These are phyloP conservation scores for Pterocarpus macrocarpus DNA, from an alignment of 306 rosid species.

Conservation along the genomic window DNA sequence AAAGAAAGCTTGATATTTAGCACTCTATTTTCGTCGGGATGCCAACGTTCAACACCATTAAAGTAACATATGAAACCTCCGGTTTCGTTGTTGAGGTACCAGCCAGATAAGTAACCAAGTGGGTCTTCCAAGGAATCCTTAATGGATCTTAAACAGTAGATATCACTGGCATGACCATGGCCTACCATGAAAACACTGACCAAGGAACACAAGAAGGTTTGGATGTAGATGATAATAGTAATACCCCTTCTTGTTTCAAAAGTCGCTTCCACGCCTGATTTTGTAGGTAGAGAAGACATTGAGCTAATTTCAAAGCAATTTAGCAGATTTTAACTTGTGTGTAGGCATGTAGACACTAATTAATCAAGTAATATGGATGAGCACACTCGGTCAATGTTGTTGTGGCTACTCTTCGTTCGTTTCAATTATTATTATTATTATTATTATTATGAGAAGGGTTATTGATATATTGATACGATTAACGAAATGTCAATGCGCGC, in stretches of 20 bases:
- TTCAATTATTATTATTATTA: too few species aligned
- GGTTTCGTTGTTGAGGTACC: background rate
- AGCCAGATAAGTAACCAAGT: background rate
- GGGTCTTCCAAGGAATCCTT: slow-evolving; percentile 43
- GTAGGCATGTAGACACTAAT: too few species aligned
- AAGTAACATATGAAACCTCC: slow-evolving; percentile 10
- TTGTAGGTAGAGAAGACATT: background rate
- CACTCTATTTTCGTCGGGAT: slow-evolving; percentile 15
- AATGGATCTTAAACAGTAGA: slow-evolving; percentile 22
- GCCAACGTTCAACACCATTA: slow-evolving; percentile 39
- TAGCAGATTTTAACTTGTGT: too few species aligned
- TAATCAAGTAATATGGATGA: too few species aligned
- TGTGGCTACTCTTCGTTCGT: too few species aligned
- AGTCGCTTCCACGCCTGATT: background rate
- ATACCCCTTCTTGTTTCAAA: background rate
- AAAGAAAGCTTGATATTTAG: background rate
- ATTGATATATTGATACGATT: too few species aligned
- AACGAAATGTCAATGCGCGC: too few species aligned
- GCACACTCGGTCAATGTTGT: too few species aligned
- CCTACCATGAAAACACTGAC: too few species aligned
- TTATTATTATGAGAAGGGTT: too few species aligned
- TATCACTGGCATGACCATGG: background rate
- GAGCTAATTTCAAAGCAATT: too few species aligned
- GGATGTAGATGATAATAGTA: background rate
- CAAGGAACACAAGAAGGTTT: background rate